Base-by-base conservation (phyloP, 148 eudicot species). In the Silene conica region DNA sequence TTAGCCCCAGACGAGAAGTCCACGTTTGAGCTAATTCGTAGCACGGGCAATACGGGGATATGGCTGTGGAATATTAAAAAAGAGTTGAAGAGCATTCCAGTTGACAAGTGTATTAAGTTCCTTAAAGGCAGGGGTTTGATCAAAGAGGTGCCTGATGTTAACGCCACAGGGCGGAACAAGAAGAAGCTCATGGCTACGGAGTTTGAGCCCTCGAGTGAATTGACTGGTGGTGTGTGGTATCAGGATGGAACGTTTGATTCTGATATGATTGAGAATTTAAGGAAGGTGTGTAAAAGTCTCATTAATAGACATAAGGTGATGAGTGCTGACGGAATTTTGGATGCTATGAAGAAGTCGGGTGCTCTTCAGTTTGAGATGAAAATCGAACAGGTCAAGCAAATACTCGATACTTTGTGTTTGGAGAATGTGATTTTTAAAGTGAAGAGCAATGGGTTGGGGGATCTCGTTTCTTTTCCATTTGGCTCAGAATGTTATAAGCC, bases 171-270 rank as follows among this genome's bases (percentile, higher is more conserved):
- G 9, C 8, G 43, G 28, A 89, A 31, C 34, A 31, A 73, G 72
- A 86, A 85, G 45, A 89, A 74, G 59, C 85, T 77, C 68, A 82
- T 95, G 85, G 96, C 89, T 16, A 56, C 15, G 0, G 96, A 95
- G 76, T 86, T 88, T 67, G 87, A 90, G 75, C 90, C 97, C 6
- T 86, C 97, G 0, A 80, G 70, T 48, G 90, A 86, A 63, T 41
- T 92, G 15, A 88, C 89, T 3, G 97, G 99, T 18, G 99, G 96
- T 26, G 81, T 70, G 20, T 95, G 93, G 93, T 92, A 88, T 73
- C 77, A 64, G 0, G 88, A 84, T 6, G 97, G 97, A 50, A 54
- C 76, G 1, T 88, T 95, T 11, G 90, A 92, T 75, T 63, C 1
- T 10, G 82, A 71, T 0, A 76, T 80, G 73, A 85, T 92, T 8